phyloP scores from a whole-genome alignment of 495 filamentous ascomycete species.

The Daldinia concentrica region DNA sequence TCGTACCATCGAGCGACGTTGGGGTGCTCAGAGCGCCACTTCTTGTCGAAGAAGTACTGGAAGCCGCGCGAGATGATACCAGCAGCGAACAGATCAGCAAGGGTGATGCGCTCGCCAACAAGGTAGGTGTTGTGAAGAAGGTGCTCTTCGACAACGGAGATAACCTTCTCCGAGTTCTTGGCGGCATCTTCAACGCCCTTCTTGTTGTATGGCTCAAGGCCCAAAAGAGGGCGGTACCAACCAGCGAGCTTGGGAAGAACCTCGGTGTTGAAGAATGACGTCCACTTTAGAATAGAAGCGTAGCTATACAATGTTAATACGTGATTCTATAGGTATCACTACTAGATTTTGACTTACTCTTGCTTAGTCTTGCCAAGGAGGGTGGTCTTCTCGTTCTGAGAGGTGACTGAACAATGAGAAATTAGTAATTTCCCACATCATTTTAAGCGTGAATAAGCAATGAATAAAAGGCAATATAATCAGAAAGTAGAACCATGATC shows the following conservation, averaged over 20 bases:
- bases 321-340: background rate
- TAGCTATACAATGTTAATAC: slow-evolving; percentile 60
- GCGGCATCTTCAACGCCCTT: slow-evolving; percentile 85
- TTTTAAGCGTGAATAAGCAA: slow-evolving; percentile 32
- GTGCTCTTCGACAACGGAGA: slow-evolving; percentile 82
- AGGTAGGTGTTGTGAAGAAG: slow-evolving; percentile 95
- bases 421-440: slow-evolving; percentile 50
- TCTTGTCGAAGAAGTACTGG: slow-evolving; percentile 88
- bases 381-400: slow-evolving; percentile 99
- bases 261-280: slow-evolving; percentile 89
- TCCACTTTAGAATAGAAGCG: slow-evolving; percentile 94
- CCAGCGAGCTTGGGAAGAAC: slow-evolving; percentile 75
- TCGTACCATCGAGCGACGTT: slow-evolving; percentile 92
- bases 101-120: slow-evolving; percentile 94
- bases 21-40: slow-evolving; percentile 81
- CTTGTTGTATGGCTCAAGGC: slow-evolving; percentile 93
- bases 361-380: slow-evolving; percentile 99
- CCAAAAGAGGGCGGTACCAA: slow-evolving; percentile 91
- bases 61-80: slow-evolving; percentile 83
- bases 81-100: slow-evolving; percentile 89
- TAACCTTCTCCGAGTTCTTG: slow-evolving; percentile 70
- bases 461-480: slow-evolving; percentile 45
- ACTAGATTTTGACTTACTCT: slow-evolving; percentile 66
- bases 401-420: slow-evolving; percentile 73
- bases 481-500: slow-evolving; percentile 72